Evolutionary conservation across 495 filamentous ascomycete genomes (phyloP), one percentile per base, ranked within the genome.

Genomic region (Penicillium verhagenii): DNA sequence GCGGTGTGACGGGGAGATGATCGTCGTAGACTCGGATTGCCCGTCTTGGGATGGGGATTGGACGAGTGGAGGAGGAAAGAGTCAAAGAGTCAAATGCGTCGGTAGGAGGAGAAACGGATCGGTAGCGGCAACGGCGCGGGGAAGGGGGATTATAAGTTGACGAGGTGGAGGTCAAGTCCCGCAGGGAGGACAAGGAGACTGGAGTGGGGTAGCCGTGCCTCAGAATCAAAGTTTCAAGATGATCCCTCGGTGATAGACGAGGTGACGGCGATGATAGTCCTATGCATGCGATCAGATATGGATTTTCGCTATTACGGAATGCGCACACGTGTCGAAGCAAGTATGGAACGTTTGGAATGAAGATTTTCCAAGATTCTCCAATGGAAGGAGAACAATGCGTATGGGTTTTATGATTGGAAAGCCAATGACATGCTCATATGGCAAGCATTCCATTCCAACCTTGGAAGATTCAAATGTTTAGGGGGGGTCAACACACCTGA

Each of bases 161-260:
- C 29, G 80, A 79, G 21, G 87, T 92, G 44, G 90, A 90, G 56
- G 73, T 78, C 47, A 73, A 74, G 61, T 89, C 92, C 49, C 92
- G 87, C 80, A 78, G 76, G 47, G 91, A 95, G 58, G 85, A 86
- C 14, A 72, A 77, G 56, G 88, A 93, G 72, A 91, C 88, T 57
- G 72, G 73, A 56, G 73, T 75, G 66, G 73, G 74, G 67, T 71
- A 71, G 45, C 72, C 73, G 72, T 76, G 72, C 56, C 69, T 72
- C 47, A 66, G 61, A 52, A 76, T 72, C 58, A 75, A 87, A 48
- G 86, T 92, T 65, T 92, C 87, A 53, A 88, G 88, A 46, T 71
- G 92, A 43, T 81, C 76, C 49, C 89, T 87, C 24, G 84, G 86
- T 56, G 80, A 85, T 61, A 71, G 58, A 24, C 52, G 67, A 61